Evolutionary conservation across 2,329 filamentous ascomycete genomes (phyloP).

Genomic region (Calonectria multiphialidica): DNA sequence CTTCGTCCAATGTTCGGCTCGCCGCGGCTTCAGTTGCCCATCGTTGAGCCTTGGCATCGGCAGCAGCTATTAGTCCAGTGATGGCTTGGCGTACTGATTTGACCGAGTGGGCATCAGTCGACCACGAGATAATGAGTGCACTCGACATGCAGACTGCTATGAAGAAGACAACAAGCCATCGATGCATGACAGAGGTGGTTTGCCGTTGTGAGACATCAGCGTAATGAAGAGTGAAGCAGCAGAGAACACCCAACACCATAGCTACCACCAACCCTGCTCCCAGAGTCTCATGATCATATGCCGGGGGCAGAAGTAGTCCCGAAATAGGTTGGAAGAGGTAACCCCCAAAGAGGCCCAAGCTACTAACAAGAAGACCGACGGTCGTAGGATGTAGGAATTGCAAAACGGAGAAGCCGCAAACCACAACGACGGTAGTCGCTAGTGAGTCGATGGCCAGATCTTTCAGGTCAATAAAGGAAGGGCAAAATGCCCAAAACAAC

Average conservation of each 20-base stretch:
- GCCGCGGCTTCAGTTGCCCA: constrained; percentile 37
- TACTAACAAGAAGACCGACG: constrained; percentile 7
- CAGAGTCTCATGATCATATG: constrained; percentile 1
- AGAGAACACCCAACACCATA: neutral
- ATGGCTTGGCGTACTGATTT: constrained; percentile 22
- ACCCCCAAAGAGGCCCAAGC: constrained; percentile 10
- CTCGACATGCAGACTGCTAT: neutral
- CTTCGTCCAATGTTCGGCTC: constrained; percentile 42
- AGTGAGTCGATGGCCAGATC: constrained; percentile 12
- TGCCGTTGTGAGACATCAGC: neutral
- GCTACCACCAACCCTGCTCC: neutral
- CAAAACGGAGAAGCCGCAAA: neutral
- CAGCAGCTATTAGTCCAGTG: constrained; percentile 26
- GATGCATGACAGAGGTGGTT: neutral
- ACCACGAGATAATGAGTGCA: constrained; percentile 13
- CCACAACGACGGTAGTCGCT: neutral
- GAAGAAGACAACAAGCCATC: neutral
- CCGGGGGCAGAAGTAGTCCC: constrained; percentile 4
- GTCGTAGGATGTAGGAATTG: constrained; percentile 3
- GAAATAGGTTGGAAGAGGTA: constrained; percentile 8
- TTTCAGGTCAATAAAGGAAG: neutral
- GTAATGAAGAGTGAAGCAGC: neutral
- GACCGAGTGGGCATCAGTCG: neutral
- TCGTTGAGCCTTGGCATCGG: neutral
- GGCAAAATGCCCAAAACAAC: constrained; percentile 7